Percentiles rank a stretch among this genome's conserved stretches.
Conservation (phyloP, 2,329 filamentous ascomycete species). For the Pseudohalonectria lignicola region DNA sequence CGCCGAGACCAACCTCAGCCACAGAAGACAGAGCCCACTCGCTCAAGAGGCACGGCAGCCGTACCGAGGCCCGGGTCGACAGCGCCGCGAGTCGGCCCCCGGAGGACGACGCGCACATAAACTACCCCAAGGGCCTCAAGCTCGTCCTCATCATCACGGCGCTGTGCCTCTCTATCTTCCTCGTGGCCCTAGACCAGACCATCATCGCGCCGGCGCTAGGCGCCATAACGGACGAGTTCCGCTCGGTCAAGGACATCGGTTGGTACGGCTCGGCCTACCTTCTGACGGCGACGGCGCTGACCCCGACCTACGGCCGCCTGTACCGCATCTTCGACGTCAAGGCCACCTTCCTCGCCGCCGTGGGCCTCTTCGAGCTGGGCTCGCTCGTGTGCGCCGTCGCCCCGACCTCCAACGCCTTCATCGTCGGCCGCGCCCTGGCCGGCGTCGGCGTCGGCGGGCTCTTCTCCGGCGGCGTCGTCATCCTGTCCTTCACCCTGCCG, state of each 20-base stretch:
- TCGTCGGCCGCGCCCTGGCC: constrained; percentile 34
- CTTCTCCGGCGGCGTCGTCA: constrained; percentile 31
- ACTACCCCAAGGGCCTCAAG: constrained; percentile 28
- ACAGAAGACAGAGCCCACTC: too few species aligned
- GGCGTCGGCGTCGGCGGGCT: constrained; percentile 33
- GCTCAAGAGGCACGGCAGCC: too few species aligned
- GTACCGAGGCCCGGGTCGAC: not conserved
- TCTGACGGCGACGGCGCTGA: constrained; percentile 31
- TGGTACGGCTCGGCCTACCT: constrained; percentile 35
- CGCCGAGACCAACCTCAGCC: not conserved
- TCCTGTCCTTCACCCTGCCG: constrained; percentile 32
- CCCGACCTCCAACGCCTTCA: constrained; percentile 29
- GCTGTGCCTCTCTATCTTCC: constrained; percentile 34
- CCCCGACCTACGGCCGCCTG: constrained; percentile 31
- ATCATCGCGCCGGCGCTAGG: constrained; percentile 13
- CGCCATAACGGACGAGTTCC: constrained; percentile 25
- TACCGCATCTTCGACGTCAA: constrained; percentile 35
- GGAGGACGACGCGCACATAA: constrained; percentile 1
- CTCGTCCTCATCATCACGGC: constrained; percentile 29
- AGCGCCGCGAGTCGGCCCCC: not conserved
- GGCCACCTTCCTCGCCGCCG: constrained; percentile 20
- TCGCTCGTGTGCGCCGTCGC: constrained; percentile 22
- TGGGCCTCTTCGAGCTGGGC: constrained; percentile 8
- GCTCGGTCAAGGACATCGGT: constrained; percentile 19
- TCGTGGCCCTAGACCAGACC: constrained; percentile 19